A percentile compares a stretch with the other conserved stretches of the same genome.
Conservation (phyloP, 768 basidiomycete species). For the Xerocomus spinulosus region DNA sequence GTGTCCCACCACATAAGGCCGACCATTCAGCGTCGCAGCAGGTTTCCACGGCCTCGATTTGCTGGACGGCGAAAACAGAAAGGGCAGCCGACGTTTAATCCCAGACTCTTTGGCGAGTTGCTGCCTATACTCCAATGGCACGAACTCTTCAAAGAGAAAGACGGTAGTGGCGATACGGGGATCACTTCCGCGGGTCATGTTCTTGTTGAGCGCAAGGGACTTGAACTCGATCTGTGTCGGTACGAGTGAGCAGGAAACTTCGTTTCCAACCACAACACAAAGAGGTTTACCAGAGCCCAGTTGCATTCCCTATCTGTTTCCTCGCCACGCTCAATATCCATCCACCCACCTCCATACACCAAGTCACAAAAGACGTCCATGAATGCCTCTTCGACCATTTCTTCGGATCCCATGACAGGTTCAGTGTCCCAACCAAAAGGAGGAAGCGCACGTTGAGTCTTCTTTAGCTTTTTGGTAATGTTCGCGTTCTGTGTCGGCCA, state of each 20-base stretch:
- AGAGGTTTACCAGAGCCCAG: slow-evolving; percentile 76
- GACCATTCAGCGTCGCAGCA: slow-evolving; percentile 75
- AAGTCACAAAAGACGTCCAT: slow-evolving; percentile 82
- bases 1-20: slow-evolving; percentile 63
- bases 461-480: slow-evolving; percentile 75
- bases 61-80: slow-evolving; percentile 53
- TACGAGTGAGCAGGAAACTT: slow-evolving; percentile 2
- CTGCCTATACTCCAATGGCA: slow-evolving; percentile 82
- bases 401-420: slow-evolving; percentile 71
- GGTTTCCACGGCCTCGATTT: slow-evolving; percentile 65
- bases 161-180: slow-evolving; percentile 70
- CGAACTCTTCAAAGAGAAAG: slow-evolving; percentile 90
- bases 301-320: slow-evolving; percentile 79
- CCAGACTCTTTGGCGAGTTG: slow-evolving; percentile 57
- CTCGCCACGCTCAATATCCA: slow-evolving; percentile 70
- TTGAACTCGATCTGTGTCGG: slow-evolving; percentile 81
- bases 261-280: background rate
- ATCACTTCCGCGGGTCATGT: slow-evolving; percentile 36
- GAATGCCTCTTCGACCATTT: slow-evolving; percentile 87
- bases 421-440: slow-evolving; percentile 92
- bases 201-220: slow-evolving; percentile 48
- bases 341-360: slow-evolving; percentile 80
- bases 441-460: slow-evolving; percentile 66
- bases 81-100: slow-evolving; percentile 60
- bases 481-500: slow-evolving; percentile 77